These are phyloP conservation scores for Mortierella sp. DNA, from an alignment of 371 early-diverging fungal species.

Conservation along the genomic window DNA sequence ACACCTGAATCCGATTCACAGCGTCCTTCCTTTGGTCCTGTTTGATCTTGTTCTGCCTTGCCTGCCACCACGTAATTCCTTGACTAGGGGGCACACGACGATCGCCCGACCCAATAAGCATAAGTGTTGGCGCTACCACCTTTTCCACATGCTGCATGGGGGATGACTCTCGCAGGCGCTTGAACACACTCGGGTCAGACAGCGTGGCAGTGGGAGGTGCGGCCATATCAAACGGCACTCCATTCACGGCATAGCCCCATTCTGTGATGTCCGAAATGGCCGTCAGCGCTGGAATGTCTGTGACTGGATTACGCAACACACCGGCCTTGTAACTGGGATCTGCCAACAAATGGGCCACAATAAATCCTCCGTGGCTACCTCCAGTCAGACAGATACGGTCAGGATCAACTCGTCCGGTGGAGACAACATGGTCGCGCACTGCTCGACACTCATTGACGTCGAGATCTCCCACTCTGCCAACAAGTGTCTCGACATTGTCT, in stretches of 20 bases:
- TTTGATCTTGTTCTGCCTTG: conserved; percentile 40
- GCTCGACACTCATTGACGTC: conserved; percentile 72
- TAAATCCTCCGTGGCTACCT: conserved; percentile 82
- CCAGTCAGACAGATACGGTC: conserved; percentile 64
- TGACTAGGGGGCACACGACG: conserved; percentile 77
- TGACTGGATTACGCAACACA: conserved; percentile 80
- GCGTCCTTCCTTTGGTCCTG: conserved; percentile 20
- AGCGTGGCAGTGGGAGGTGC: conserved; percentile 53
- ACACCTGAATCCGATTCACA: conserved; percentile 60
- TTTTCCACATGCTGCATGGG: conserved; percentile 62
- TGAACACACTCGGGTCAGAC: conserved; percentile 61
- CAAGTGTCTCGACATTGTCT: conserved; percentile 62
- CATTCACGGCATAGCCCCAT: conserved; percentile 62
- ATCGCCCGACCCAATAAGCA: conserved; percentile 73
- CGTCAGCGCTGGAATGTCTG: conserved; percentile 67
- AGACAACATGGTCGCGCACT: conserved; percentile 31
- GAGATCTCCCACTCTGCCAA: conserved; percentile 73
- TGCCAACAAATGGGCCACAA: conserved; percentile 63
- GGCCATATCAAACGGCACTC: conserved; percentile 23
- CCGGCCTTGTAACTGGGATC: conserved; percentile 65
- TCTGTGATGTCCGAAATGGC: conserved; percentile 74
- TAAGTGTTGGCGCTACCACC: conserved; percentile 69
- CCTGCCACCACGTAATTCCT: conserved; percentile 58
- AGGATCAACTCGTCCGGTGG: conserved; percentile 50
- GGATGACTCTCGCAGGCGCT: conserved; percentile 60